Base-by-base conservation (phyloP, 352 stramenopile species). In the Phytophthora cactorum region DNA sequence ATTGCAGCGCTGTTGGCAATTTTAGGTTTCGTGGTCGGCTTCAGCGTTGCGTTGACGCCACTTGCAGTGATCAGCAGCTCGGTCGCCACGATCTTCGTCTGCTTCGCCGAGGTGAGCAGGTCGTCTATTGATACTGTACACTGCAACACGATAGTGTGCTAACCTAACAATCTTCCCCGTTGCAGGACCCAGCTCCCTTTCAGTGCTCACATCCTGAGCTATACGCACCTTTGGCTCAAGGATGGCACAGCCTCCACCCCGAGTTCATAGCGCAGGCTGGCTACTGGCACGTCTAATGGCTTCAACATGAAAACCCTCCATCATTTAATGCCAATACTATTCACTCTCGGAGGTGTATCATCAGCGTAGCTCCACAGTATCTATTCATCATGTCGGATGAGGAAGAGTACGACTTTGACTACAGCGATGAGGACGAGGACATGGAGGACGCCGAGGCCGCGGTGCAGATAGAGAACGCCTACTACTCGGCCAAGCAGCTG, bases 41-140 rank as follows among this genome's bases (percentile, higher is more conserved):
- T 25, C 29, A 79, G 92, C 11, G 71, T 98, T 0, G 85, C 90
- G 12, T 75, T 85, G 36, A 97, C 97, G 7, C 78, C 95, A 31
- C 75, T 98, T 29, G 83, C 86, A 47, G 90, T 97, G n/a, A 86
- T 99, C n/a, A 83, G 91, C 60, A 97, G 87, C 58, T 96, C 93
- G 4, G 90, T 98, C 12, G 94, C 95, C 41, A 98, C 95, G 1
- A 92, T 98, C 44, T 98, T 98, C 68, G 95, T 99, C 6, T 98
- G 93, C 79, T 99, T 98, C 70, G 94, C 93, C 2, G 91, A 98
- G 75, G 86, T 86, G 53, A 14, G 67, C 29, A n/a, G 22, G 22
- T 22, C 22, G 22, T 22, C 22, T 22, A 22, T 22, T 22, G 22
- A 41, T 28, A 7, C 6, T 28, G 5, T 15, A 27, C 17, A 43